Base-by-base conservation (phyloP, 768 basidiomycete species). In the Mycena maculata region DNA sequence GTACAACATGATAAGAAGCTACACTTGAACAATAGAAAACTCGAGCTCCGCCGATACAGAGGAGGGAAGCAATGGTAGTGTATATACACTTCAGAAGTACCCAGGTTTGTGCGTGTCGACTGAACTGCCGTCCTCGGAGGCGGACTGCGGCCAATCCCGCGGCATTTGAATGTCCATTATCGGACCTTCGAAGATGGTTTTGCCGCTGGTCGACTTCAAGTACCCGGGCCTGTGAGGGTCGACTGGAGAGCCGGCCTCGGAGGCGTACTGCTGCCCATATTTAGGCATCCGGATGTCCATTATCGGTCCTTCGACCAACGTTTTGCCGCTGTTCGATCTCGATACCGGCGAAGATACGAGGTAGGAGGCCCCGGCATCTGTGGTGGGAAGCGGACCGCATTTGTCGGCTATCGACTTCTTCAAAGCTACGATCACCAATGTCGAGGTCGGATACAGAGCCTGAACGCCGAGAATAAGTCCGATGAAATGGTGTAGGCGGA, bases 331-430 rank as follows among this genome's bases (percentile, higher is more conserved):
- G 53, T 9, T 38, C 53, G 53, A 54, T 18, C n/a, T n/a, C 33
- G 33, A 10, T 15, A 33, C 11, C 33, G 33, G 8, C 13, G 33
- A 36, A 27, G 23, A 25, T 25, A 56, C 20, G 1, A 53, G 31
- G 33, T 42, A 27, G 13, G 54, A 41, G 39, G 18, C 30, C 8
- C 54, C 27, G 15, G 27, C 39, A 15, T 30, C 22, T 27, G 39
- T 33, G 39, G 22, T 42, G 1, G 53, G 53, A 49, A 48, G 44
- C 5, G 62, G 62, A 16, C 36, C 62, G 22, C 62, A 63, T 25
- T 56, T 20, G 54, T 63, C 62, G 1, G 54, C 54, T 48, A 63
- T 63, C n/a, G 62, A 63, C 54, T 63, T 63, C 45, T 63, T 63
- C 62, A 56, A 48, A 23, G 44, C 44, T 3, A 63, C 62, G 22